phyloP scores from a whole-genome alignment of 441 rosid genomes.

The Flueggea neowawraea region DNA sequence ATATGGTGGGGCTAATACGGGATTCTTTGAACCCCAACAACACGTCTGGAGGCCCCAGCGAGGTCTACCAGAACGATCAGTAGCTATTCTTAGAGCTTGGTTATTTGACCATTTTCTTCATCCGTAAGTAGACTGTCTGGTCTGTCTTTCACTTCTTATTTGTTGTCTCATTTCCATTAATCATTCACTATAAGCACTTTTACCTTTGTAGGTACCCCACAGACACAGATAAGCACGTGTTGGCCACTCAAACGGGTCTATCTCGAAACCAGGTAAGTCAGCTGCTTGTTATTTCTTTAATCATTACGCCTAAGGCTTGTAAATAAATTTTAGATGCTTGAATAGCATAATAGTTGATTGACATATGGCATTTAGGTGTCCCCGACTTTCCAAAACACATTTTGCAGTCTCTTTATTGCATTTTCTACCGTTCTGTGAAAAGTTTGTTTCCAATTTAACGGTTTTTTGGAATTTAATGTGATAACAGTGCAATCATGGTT shows the following conservation, averaged over 20 bases:
- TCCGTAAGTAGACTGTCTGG: conserved; percentile 32
- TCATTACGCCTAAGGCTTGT: neutral
- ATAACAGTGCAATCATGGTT: neutral
- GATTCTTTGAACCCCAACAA: conserved; percentile 43
- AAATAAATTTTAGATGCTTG: neutral
- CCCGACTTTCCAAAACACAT: no score
- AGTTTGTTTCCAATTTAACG: neutral
- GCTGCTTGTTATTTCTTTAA: neutral
- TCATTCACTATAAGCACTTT: conserved; percentile 2
- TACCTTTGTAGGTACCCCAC: conserved; percentile 46
- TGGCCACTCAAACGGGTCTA: conserved; percentile 51
- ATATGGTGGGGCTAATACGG: conserved; percentile 27
- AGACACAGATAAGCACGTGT: conserved; percentile 55
- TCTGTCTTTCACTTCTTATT: neutral
- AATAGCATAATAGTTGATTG: no score
- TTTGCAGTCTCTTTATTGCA: no score
- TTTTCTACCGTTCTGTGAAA: neutral
- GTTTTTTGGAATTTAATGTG: no score
- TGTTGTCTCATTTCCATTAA: neutral
- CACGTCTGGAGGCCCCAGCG: conserved; percentile 65
- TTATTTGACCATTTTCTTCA: conserved; percentile 65
- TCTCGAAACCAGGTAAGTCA: conserved; percentile 48
- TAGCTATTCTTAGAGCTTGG: conserved; percentile 62
- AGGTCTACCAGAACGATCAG: conserved; percentile 68
- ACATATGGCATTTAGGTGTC: no score